Evolutionary conservation across 768 basidiomycete genomes (phyloP).

Genomic region (Lentinula aciculospora): DNA sequence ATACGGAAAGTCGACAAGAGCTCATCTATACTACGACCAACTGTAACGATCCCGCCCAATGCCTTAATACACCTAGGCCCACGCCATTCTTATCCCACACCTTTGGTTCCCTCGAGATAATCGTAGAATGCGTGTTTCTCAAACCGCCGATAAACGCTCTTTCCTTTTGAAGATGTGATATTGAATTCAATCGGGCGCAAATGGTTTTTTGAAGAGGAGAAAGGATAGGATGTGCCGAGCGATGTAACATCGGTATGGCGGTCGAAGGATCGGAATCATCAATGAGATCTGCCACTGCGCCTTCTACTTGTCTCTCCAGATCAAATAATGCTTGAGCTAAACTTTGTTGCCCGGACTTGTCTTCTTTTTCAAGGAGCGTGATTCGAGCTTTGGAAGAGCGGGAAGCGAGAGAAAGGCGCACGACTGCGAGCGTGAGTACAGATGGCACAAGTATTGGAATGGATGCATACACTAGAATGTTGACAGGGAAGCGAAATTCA

Average conservation of each 20-base stretch:
- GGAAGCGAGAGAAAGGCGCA: conserved; percentile 54
- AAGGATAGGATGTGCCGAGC: conserved; percentile 38
- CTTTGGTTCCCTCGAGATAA: conserved; percentile 43
- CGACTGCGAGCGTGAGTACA: conserved; percentile 44
- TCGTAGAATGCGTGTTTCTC: conserved; percentile 64
- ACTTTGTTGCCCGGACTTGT: conserved; percentile 23
- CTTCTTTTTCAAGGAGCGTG: conserved; percentile 53
- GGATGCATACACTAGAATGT: conserved; percentile 48
- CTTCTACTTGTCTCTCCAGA: conserved; percentile 58
- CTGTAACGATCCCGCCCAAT: conserved; percentile 48
- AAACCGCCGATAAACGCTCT: conserved; percentile 56
- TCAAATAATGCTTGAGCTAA: conserved; percentile 51
- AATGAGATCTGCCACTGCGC: conserved; percentile 53
- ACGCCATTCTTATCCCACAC: conserved; percentile 31
- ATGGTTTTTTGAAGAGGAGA: conserved; percentile 53
- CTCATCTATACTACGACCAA: conserved; percentile 24
- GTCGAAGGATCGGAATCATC: conserved; percentile 33
- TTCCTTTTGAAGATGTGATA: conserved; percentile 68
- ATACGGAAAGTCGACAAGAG: too few species aligned
- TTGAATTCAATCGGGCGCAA: conserved; percentile 53
- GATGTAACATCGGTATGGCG: conserved; percentile 9
- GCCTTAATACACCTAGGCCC: conserved; percentile 44
- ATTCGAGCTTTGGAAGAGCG: conserved; percentile 62
- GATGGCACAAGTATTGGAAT: conserved; percentile 66
- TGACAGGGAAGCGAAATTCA: conserved; percentile 60